Evolutionary conservation across 2,329 filamentous ascomycete genomes (phyloP).

Genomic region (Verticillium tricorpus): DNA sequence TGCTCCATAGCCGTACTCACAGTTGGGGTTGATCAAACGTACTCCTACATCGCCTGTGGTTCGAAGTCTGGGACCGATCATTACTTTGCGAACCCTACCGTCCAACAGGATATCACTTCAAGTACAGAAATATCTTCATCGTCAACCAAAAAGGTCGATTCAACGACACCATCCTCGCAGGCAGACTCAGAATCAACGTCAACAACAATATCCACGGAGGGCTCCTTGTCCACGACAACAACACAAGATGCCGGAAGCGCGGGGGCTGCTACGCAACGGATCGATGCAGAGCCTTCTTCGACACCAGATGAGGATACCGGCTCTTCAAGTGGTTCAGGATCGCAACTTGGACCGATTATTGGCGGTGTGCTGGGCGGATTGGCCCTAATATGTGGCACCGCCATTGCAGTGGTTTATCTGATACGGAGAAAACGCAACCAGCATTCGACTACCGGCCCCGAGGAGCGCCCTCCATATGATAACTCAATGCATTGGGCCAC

Average conservation of each 20-base stretch:
- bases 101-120: neutral
- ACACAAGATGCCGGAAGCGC: neutral
- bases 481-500: neutral
- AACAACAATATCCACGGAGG: neutral
- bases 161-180: neutral
- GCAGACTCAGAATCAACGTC: neutral
- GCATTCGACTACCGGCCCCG: neutral
- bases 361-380: neutral
- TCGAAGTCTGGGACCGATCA: constrained; percentile 16
- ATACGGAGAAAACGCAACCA: neutral
- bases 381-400: neutral
- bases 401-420: neutral
- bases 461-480: neutral
- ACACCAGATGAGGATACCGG: neutral
- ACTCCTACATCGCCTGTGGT: constrained; percentile 30
- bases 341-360: neutral
- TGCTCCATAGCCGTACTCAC: constrained; percentile 30
- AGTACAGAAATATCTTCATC: neutral
- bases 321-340: neutral
- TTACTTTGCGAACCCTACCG: neutral
- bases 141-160: neutral
- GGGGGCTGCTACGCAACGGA: neutral
- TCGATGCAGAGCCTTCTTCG: neutral
- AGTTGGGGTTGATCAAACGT: constrained; percentile 24
- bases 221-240: neutral